Conservation (phyloP, 495 filamentous ascomycete species). For the Aspergillus olivimuriae region DNA sequence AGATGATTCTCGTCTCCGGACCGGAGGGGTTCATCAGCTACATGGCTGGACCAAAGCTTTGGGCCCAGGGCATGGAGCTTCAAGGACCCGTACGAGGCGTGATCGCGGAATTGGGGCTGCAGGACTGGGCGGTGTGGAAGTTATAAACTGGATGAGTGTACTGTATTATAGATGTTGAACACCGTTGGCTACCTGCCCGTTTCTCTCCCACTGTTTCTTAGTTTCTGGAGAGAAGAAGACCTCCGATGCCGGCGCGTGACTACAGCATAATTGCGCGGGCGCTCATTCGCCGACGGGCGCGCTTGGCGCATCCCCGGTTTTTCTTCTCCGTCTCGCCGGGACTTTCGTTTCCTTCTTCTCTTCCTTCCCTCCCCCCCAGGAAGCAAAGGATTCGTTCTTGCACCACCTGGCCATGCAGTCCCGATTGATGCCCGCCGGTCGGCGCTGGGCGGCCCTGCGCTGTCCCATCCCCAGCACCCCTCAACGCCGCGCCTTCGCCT, state of each 20-base stretch:
- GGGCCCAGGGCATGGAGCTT: slow-evolving; percentile 61
- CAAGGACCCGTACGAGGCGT: slow-evolving; percentile 60
- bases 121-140: slow-evolving; percentile 57
- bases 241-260: no score
- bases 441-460: slow-evolving; percentile 21
- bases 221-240: no score
- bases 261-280: slow-evolving; percentile 27
- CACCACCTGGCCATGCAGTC: slow-evolving; percentile 18
- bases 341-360: no score
- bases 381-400: no score
- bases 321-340: no score
- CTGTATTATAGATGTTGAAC: neutral
- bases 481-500: slow-evolving; percentile 32
- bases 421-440: slow-evolving; percentile 25
- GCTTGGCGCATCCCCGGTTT: no score
- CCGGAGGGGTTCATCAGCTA: slow-evolving; percentile 82
- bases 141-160: slow-evolving; percentile 35
- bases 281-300: slow-evolving; percentile 11
- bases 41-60: slow-evolving; percentile 72
- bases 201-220: no score
- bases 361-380: neutral
- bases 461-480: slow-evolving; percentile 19
- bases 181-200: no score
- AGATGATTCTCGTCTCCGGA: slow-evolving; percentile 73
- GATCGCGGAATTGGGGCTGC: slow-evolving; percentile 45